These are phyloP conservation scores for Trichoderma sp. DNA, from an alignment of 2,329 filamentous ascomycete species.

Conservation along the genomic window DNA sequence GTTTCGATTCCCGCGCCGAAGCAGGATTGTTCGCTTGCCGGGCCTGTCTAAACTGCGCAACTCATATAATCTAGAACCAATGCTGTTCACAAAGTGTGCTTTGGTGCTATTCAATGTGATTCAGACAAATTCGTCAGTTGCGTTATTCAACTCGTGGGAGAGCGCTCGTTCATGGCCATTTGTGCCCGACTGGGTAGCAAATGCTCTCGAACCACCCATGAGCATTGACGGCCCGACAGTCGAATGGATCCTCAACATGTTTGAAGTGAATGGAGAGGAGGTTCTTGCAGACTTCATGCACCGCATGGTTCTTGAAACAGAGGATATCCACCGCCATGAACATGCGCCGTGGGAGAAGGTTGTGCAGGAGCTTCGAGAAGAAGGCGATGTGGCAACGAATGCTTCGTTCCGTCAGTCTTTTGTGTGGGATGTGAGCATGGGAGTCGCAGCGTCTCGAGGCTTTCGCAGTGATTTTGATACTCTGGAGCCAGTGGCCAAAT, in stretches of 20 bases:
- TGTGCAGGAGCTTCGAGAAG: constrained; percentile 40
- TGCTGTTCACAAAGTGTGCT: constrained; percentile 40
- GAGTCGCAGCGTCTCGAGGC: constrained; percentile 33
- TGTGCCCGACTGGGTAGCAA: constrained; percentile 42
- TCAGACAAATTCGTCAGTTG: constrained; percentile 39
- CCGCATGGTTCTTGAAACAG: constrained; percentile 37
- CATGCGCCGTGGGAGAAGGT: constrained; percentile 45
- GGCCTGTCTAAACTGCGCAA: constrained; percentile 34
- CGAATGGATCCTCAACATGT: constrained; percentile 45
- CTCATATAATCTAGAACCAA: constrained; percentile 34
- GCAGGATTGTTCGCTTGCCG: constrained; percentile 38
- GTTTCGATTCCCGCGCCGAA: constrained; percentile 40
- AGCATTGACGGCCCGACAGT: constrained; percentile 45
- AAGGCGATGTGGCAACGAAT: constrained; percentile 39
- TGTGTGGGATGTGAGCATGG: constrained; percentile 46
- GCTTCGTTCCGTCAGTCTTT: constrained; percentile 45
- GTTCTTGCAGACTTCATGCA: constrained; percentile 37
- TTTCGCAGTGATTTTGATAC: constrained; percentile 32
- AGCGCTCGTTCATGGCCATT: constrained; percentile 45
- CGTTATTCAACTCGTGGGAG: constrained; percentile 44
- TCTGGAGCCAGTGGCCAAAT: constrained; percentile 40
- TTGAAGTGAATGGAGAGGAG: constrained; percentile 35
- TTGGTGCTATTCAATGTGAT: constrained; percentile 42
- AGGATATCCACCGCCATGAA: constrained; percentile 35
- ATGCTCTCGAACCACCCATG: constrained; percentile 42